phyloP scores from a whole-genome alignment of 441 rosid species.

The Pelargonium citronellum region DNA sequence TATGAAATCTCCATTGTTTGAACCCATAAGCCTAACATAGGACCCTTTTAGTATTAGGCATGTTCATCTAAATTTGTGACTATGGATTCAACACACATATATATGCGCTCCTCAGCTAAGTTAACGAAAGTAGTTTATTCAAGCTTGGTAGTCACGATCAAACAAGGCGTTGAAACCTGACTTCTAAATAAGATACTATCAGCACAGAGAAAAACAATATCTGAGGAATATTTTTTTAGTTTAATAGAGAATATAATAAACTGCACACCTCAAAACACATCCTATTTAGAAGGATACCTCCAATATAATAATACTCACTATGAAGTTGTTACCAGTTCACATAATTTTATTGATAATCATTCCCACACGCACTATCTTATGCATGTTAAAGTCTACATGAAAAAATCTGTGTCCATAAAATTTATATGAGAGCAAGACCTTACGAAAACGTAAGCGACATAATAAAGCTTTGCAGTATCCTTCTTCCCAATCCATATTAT shows the following conservation, averaged over 20 bases:
- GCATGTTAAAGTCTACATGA: not conserved
- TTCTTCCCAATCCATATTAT: conserved; percentile 65
- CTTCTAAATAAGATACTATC: not conserved
- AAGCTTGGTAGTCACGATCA: not conserved
- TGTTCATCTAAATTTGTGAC: too few species aligned
- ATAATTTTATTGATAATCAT: not conserved
- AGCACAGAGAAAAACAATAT: not conserved
- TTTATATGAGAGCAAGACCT: conserved; percentile 53
- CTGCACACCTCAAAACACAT: not conserved
- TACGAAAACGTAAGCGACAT: conserved; percentile 97
- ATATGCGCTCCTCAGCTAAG: too few species aligned
- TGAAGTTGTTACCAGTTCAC: not conserved
- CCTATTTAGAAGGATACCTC: not conserved
- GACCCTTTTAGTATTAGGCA: too few species aligned
- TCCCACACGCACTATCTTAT: too few species aligned
- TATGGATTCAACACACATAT: too few species aligned
- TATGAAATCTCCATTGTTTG: too few species aligned
- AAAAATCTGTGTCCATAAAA: conserved; percentile 10
- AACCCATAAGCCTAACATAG: too few species aligned
- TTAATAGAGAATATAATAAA: not conserved
- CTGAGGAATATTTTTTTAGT: not conserved
- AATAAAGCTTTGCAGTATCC: conserved; percentile 82
- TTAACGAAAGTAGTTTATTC: not conserved
- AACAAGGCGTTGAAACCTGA: not conserved
- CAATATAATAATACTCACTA: not conserved